Conservation (phyloP, 495 filamentous ascomycete species). For the Pyrenula massariospora region DNA sequence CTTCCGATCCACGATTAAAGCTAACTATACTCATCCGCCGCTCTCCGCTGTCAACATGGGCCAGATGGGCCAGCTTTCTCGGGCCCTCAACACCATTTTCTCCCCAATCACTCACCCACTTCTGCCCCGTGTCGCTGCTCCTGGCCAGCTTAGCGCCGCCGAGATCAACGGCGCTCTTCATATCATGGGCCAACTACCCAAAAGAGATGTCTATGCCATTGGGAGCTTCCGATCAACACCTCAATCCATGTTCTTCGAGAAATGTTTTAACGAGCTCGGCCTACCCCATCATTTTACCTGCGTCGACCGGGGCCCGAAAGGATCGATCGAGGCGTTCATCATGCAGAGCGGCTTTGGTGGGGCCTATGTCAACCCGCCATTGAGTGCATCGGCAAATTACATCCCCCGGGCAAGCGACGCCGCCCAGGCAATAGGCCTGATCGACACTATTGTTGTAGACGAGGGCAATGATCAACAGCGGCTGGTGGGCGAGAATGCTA, state of each 20-base stretch:
- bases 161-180: conserved; percentile 72
- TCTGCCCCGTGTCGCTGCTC: conserved; percentile 72
- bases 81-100: conserved; percentile 71
- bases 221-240: conserved; percentile 58
- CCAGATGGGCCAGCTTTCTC: conserved; percentile 67
- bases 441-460: conserved; percentile 66
- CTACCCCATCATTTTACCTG: conserved; percentile 69
- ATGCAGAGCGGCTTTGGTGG: conserved; percentile 64
- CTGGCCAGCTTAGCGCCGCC: conserved; percentile 70
- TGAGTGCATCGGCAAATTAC: conserved; percentile 35
- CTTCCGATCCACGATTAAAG: conserved; percentile 65
- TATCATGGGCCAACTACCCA: conserved; percentile 68
- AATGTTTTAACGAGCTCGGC: conserved; percentile 78
- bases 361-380: conserved; percentile 62
- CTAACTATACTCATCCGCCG: conserved; percentile 51
- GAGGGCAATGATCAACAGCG: conserved; percentile 18
- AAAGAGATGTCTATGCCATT: conserved; percentile 68
- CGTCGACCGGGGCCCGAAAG: conserved; percentile 57
- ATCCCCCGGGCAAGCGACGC: conserved; percentile 60
- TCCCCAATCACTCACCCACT: conserved; percentile 78
- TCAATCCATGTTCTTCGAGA: conserved; percentile 74
- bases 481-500: conserved; percentile 66
- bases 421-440: conserved; percentile 59
- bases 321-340: conserved; percentile 52
- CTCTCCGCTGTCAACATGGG: conserved; percentile 83